Evolutionary conservation across 495 filamentous ascomycete species (phyloP), one percentile per base, ranked within the genome.

Genomic region (Aspergillus kassunensis): DNA sequence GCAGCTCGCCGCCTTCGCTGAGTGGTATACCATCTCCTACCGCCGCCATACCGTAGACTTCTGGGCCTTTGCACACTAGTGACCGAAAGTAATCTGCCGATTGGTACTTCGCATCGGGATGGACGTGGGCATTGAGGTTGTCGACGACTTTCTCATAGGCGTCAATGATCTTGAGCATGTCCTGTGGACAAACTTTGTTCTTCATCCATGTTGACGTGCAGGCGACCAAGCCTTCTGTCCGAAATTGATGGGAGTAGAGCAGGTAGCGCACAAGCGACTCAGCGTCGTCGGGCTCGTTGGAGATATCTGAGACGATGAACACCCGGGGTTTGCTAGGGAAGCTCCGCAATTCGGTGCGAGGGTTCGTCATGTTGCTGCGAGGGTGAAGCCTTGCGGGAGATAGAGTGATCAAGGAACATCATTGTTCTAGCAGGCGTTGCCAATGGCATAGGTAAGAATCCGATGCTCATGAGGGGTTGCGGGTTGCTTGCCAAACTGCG

Each of bases 241-340:
- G 53, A 57, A 75, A 73, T 47, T 74, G 64, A 43, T 77, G 74
- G 19, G 66, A 58, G 50, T 77, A 74, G 21, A 73, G 56, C 3
- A 74, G 66, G 46, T 71, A 75, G 9, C 74, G 60, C 15, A 66
- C 64, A 2, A 77, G 57, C 0, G 72, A 75, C 44, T 74, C 65
- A 7, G 69, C 63, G 56, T 75, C 73, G 40, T 73, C 72, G 11
- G 72, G 70, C 53, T 77, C 74, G 46, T 73, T 75, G 34, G 64
- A 67, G 36, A 74, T 75, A 50, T 77, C 73, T 2, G 66, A 68
- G 25, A 77, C 62, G 44, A 77, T 65, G 56, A 74, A 71, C 18
- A 75, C 64, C 37, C 71, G 66, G 12, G 69, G 65, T 30, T 64
- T 64, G 27, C 45, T 48, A 9, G 55, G 55, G 15, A 49, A 49